These are phyloP conservation scores for Carnegiea gigantea DNA, from an alignment of 179 eudicot species.

Conservation along the genomic window DNA sequence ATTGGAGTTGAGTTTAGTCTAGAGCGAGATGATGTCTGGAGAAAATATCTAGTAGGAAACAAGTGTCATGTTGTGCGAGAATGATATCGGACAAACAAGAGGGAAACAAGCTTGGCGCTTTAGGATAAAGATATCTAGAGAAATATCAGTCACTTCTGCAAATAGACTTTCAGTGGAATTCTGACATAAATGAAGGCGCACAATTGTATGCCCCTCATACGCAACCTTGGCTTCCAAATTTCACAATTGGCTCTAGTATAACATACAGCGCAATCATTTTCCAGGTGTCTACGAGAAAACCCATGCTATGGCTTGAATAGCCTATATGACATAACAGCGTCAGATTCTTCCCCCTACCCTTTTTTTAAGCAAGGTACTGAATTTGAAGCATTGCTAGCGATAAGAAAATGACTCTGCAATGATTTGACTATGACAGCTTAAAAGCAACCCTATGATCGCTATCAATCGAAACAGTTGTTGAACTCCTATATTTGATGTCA, in stretches of 20 bases:
- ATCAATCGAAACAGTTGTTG: neutral
- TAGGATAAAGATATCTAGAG: neutral
- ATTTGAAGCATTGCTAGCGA: neutral
- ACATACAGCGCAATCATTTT: neutral
- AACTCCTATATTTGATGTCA: neutral
- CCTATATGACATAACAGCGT: neutral
- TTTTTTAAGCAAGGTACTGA: too few relatives aligned
- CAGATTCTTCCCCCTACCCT: too few relatives aligned
- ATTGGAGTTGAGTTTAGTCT: too few relatives aligned
- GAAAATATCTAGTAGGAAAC: too few relatives aligned
- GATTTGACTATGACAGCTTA: neutral
- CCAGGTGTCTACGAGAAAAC: neutral
- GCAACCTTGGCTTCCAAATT: neutral
- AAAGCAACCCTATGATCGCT: too few relatives aligned
- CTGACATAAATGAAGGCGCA: neutral
- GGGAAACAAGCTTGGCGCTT: neutral
- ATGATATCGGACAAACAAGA: too few relatives aligned
- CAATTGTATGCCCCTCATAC: neutral
- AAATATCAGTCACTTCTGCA: neutral
- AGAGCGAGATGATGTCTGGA: too few relatives aligned
- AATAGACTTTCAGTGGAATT: neutral
- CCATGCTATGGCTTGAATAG: neutral
- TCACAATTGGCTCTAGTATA: neutral
- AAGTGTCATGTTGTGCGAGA: too few relatives aligned
- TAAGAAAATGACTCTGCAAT: neutral